Base-by-base conservation (phyloP, 805 yeast genomes). In the Limtongozyma cylindracea region DNA sequence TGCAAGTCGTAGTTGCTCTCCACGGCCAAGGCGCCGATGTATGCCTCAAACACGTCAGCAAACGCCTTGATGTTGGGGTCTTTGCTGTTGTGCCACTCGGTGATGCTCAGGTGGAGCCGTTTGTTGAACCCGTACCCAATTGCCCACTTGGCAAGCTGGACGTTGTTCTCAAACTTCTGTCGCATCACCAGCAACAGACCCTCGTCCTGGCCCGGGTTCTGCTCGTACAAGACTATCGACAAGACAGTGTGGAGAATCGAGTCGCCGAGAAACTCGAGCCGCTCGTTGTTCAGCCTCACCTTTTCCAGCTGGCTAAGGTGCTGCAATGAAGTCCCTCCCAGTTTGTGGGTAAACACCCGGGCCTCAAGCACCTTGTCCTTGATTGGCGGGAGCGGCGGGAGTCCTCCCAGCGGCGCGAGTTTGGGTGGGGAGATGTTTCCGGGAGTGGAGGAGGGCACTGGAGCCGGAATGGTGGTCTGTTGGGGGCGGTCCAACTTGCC, bases 11-110 rank as follows among this genome's bases (percentile, higher is more conserved):
- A 41, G 8, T 45, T 46, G 19, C 58, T 48, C 29, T 74, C 91
- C 12, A 62, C 49, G 6, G 58, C 57, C 16, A 84, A 42, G 0
- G 91, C 98, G 5, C 93, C 96, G 21, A 88, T 55, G 32, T 84
- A 84, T 0, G 96, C 94, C 44, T 88, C 98, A 38, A 84, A 76
- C 0, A 73, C 65, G 50, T 84, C 98, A 0, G 96, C 93, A 35
- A 57, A 59, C 4, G 73, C 49, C 37, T 88, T 88, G 29, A 59
- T 59, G 26, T 56, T 63, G 6, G n/a, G n/a, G n/a, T 74, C 74
- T 16, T 49, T 46, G 15, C 45, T 39, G 24, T 56, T 49, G 8
- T 49, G 34, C 4, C 41, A 38, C 15, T 49, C 60, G 25, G 60
- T 62, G 16, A 56, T 50, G 30, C 56, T 54, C 23, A 56, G 49